Conservation (phyloP, 2,329 filamentous ascomycete species). For the Myriosclerotinia curreyana region DNA sequence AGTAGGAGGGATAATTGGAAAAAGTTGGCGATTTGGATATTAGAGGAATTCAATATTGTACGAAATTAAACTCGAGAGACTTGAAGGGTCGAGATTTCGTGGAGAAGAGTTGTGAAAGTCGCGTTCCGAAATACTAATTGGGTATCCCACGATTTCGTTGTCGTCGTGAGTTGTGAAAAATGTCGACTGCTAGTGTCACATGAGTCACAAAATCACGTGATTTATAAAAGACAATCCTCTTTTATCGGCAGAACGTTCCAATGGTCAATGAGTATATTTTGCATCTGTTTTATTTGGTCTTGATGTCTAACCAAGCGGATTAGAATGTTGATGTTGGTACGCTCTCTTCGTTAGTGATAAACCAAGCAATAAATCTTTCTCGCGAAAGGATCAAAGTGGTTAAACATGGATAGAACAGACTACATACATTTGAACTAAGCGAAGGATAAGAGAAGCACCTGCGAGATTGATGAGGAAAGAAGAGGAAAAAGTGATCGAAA, state of each 20-base stretch:
- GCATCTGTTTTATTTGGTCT: too few relatives aligned
- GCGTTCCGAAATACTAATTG: background rate
- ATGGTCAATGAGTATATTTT: background rate
- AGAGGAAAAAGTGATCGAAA: conserved; percentile 15
- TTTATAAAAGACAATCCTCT: background rate
- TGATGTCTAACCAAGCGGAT: too few relatives aligned
- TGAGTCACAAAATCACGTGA: conserved; percentile 10
- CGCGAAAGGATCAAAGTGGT: conserved; percentile 58
- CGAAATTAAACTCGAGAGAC: background rate
- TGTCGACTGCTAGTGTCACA: conserved; percentile 15
- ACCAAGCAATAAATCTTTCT: too few relatives aligned
- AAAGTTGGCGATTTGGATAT: background rate
- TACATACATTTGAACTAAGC: conserved; percentile 58
- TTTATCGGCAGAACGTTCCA: background rate
- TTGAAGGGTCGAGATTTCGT: too few relatives aligned
- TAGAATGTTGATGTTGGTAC: too few relatives aligned
- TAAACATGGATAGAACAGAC: conserved; percentile 69
- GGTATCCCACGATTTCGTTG: background rate
- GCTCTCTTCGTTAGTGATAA: too few relatives aligned
- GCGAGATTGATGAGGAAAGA: conserved; percentile 27
- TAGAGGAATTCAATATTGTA: background rate
- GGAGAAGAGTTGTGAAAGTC: background rate
- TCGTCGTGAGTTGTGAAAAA: background rate
- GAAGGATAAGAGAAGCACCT: conserved; percentile 48
- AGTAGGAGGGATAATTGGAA: background rate